Evolutionary conservation across 805 yeast species (phyloP).

Genomic region (Ogataea henricii): DNA sequence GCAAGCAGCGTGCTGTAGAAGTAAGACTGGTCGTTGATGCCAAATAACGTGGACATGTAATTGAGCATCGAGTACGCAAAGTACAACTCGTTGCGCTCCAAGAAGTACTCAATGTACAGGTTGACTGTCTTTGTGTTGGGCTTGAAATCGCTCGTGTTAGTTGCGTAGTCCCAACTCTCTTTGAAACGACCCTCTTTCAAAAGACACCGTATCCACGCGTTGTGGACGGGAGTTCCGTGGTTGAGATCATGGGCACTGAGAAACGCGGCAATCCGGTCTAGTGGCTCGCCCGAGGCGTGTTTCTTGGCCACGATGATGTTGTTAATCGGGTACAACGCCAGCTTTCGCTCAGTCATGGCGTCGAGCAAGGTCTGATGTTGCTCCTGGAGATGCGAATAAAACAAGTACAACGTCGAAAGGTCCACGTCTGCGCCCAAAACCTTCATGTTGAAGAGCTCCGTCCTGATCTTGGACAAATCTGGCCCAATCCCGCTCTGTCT

Average conservation of each 20-base stretch:
- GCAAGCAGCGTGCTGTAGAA: conserved; percentile 7
- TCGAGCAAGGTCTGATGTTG: conserved; percentile 10
- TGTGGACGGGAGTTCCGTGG: conserved; percentile 7
- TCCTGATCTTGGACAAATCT: not conserved
- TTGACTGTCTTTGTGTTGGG: conserved; percentile 14
- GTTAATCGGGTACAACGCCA: conserved; percentile 11
- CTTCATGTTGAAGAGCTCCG: conserved; percentile 12
- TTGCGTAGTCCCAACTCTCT: conserved; percentile 8
- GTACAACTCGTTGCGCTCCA: conserved; percentile 6
- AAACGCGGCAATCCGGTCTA: conserved; percentile 10
- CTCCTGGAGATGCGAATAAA: conserved; percentile 11
- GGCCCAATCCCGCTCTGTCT: conserved; percentile 2
- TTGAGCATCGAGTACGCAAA: conserved; percentile 13
- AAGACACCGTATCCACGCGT: conserved; percentile 11
- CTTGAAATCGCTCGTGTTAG: not conserved
- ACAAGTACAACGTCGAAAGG: conserved; percentile 14
- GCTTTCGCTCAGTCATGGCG: conserved; percentile 1
- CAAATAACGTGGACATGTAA: conserved; percentile 4
- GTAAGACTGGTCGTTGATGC: conserved; percentile 4
- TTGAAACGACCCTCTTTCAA: conserved; percentile 5
- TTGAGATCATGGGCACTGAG: conserved; percentile 9
- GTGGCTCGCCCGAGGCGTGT: conserved; percentile 4
- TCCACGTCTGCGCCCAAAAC: conserved; percentile 4
- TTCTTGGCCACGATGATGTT: conserved; percentile 12
- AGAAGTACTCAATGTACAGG: conserved; percentile 10